These are phyloP conservation scores for Psilocybe tampanensis DNA, from an alignment of 768 basidiomycete genomes.

Conservation along the genomic window DNA sequence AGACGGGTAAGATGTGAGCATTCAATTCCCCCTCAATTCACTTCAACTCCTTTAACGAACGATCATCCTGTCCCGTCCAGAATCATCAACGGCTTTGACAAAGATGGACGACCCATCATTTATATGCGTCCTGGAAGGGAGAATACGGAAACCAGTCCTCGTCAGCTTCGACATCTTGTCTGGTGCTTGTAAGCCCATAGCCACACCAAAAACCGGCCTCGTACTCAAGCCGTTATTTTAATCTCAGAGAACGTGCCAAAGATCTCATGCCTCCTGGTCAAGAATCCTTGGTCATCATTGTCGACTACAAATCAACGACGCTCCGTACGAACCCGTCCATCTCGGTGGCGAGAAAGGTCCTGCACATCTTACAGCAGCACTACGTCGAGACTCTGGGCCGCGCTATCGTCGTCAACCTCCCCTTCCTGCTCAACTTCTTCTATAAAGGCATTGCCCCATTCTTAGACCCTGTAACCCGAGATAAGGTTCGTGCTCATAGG, in stretches of 20 bases:
- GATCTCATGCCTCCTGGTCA: constrained; percentile 87
- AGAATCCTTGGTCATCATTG: constrained; percentile 80
- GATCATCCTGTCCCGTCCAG: constrained; percentile 37
- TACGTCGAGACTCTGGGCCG: constrained; percentile 89
- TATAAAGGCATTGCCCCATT: constrained; percentile 86
- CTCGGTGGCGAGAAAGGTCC: constrained; percentile 73
- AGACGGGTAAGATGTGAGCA: constrained; percentile 86
- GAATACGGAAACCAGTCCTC: constrained; percentile 76
- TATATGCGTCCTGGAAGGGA: constrained; percentile 90
- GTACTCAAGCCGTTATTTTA: background rate
- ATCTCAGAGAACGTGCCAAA: constrained; percentile 78
- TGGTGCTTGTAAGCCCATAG: constrained; percentile 71
- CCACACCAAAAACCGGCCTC: background rate
- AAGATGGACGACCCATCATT: constrained; percentile 83
- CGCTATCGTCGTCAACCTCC: constrained; percentile 82
- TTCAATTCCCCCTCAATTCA: background rate
- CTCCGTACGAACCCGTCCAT: constrained; percentile 84
- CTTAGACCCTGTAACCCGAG: constrained; percentile 84
- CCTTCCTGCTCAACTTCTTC: constrained; percentile 72
- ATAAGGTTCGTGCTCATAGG: constrained; percentile 59
- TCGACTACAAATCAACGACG: constrained; percentile 85
- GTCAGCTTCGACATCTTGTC: constrained; percentile 84
- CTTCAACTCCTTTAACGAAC: background rate
- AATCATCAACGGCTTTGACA: constrained; percentile 83
- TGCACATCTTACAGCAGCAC: constrained; percentile 83